Evolutionary conservation across 192 early-diverging fungal genomes (phyloP).

Genomic region (Coemansia sp.): DNA sequence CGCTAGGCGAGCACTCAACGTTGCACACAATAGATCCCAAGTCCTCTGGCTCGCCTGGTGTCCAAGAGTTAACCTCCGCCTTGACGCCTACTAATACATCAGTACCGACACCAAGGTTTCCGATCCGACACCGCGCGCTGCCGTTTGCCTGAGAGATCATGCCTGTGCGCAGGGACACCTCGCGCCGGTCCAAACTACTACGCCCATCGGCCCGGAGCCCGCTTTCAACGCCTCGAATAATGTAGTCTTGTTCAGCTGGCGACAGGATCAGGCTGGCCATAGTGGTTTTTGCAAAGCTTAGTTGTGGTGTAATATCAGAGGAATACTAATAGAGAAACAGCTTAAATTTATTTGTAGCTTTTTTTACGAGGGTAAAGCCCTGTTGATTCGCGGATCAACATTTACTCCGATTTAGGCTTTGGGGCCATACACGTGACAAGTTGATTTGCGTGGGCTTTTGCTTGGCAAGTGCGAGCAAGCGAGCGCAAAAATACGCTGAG

Average conservation of each 20-base stretch:
- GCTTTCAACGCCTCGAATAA: slow-evolving; percentile 74
- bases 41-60: slow-evolving; percentile 63
- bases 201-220: slow-evolving; percentile 91
- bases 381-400: background rate
- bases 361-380: background rate
- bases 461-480: background rate
- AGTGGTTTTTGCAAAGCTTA: background rate
- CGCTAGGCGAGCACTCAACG: slow-evolving; percentile 91
- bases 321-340: background rate
- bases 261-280: slow-evolving; percentile 66
- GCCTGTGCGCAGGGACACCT: slow-evolving; percentile 80
- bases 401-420: background rate
- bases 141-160: slow-evolving; percentile 90
- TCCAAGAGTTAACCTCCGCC: slow-evolving; percentile 75
- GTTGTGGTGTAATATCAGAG: background rate
- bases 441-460: background rate
- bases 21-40: slow-evolving; percentile 73
- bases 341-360: background rate
- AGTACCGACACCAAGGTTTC: slow-evolving; percentile 71
- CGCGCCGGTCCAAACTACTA: slow-evolving; percentile 71
- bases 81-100: slow-evolving; percentile 96
- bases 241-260: slow-evolving; percentile 81
- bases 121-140: slow-evolving; percentile 68
- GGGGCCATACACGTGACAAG: background rate
- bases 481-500: background rate